phyloP scores from a whole-genome alignment of 2,329 filamentous ascomycete genomes.

The Microdochium paspali region DNA sequence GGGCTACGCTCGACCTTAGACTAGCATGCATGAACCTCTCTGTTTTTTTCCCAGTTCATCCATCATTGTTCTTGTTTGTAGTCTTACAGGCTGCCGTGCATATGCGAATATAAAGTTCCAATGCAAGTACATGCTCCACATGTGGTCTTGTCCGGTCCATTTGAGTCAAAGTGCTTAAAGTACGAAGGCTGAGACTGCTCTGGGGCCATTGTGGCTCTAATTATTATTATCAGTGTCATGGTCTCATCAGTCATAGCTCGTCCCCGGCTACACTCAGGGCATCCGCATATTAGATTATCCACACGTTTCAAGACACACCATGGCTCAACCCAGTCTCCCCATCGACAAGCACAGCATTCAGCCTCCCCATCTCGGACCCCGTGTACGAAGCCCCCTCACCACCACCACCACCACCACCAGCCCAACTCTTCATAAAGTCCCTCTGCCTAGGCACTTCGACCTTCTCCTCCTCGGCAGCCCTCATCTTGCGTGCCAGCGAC shows the following conservation, averaged over 20 bases:
- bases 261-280: not conserved
- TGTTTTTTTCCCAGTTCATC: not conserved
- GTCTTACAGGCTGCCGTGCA: not conserved
- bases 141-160: not conserved
- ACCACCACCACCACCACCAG: too few species aligned
- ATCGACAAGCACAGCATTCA: not conserved
- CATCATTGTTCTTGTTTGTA: not conserved
- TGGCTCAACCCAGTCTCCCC: not conserved
- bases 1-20: too few species aligned
- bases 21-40: not conserved
- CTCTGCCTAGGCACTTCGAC: conserved; percentile 34
- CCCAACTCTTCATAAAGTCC: conserved; percentile 38
- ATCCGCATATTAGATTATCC: not conserved
- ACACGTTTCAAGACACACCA: not conserved
- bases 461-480: conserved; percentile 18
- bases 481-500: conserved; percentile 8
- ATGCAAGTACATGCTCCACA: not conserved
- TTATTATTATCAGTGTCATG: not conserved
- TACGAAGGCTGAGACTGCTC: too few species aligned
- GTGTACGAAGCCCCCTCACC: too few species aligned
- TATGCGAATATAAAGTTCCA: not conserved
- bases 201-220: too few species aligned
- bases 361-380: not conserved
- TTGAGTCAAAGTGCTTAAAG: too few species aligned
- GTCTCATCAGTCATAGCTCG: not conserved